A percentile compares a stretch with the other conserved stretches of the same genome.
These are phyloP conservation scores for Colletotrichum spaethianum DNA, from an alignment of 2,329 filamentous ascomycete genomes.

Conservation along the genomic window DNA sequence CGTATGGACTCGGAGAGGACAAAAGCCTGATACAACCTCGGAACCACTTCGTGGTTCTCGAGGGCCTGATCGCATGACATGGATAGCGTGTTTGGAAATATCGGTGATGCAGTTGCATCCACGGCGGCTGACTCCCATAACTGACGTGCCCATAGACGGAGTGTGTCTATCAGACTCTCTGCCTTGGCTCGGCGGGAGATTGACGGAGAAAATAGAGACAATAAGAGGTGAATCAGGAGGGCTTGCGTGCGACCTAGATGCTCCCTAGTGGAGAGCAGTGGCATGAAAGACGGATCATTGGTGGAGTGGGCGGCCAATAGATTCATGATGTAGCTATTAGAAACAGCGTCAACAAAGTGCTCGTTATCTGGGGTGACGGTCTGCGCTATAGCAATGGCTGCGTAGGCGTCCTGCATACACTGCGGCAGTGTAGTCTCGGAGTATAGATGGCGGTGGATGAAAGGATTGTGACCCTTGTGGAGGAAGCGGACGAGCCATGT, in stretches of 20 bases:
- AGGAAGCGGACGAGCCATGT: constrained; percentile 45
- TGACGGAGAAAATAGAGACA: constrained; percentile 28
- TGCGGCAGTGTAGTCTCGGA: constrained; percentile 34
- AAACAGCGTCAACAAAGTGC: constrained; percentile 19
- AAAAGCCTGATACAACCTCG: constrained; percentile 27
- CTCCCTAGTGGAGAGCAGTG: constrained; percentile 19
- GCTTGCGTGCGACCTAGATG: constrained; percentile 39
- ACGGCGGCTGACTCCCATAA: constrained; percentile 20
- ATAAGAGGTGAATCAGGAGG: constrained; percentile 32
- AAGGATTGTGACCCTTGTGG: constrained; percentile 42
- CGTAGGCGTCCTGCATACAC: constrained; percentile 41
- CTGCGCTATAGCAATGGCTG: constrained; percentile 31
- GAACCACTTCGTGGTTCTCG: neutral
- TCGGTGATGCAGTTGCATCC: constrained; percentile 16
- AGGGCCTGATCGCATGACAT: neutral
- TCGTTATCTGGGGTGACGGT: constrained; percentile 23
- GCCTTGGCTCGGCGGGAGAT: constrained; percentile 33
- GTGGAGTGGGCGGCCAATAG: constrained; percentile 22
- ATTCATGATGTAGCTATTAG: constrained; percentile 7
- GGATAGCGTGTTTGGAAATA: neutral
- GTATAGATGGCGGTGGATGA: constrained; percentile 46
- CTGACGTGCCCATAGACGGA: constrained; percentile 28
- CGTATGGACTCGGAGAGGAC: constrained; percentile 36
- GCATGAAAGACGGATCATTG: neutral
- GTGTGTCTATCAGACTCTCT: constrained; percentile 19